phyloP scores from a whole-genome alignment of 768 basidiomycete genomes.

The Crassisporium funariophilum region DNA sequence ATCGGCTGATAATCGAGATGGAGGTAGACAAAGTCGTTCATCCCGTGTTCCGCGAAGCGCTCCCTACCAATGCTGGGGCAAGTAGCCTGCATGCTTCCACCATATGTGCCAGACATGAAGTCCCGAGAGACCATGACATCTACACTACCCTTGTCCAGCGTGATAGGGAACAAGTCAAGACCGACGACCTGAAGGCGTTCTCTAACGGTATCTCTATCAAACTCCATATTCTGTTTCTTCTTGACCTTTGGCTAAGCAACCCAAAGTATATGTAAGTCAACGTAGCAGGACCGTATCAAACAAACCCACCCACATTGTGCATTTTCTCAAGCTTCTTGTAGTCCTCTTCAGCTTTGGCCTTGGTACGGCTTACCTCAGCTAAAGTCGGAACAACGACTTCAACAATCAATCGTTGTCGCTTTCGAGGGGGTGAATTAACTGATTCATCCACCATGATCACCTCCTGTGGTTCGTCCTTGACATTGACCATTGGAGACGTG shows the following conservation, averaged over 20 bases:
- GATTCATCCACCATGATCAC: too few species aligned
- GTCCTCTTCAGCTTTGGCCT: background rate
- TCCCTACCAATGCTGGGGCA: constrained; percentile 19
- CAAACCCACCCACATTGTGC: constrained; percentile 9
- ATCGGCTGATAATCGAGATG: constrained; percentile 24
- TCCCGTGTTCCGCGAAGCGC: constrained; percentile 22
- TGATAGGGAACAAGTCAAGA: constrained; percentile 4
- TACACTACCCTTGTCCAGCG: constrained; percentile 1
- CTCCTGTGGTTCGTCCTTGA: too few species aligned
- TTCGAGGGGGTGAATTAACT: background rate
- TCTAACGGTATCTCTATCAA: background rate
- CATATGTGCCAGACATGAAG: constrained; percentile 24
- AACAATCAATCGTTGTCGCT: constrained; percentile 2
- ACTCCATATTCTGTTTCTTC: constrained; percentile 5
- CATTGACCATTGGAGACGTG: too few species aligned
- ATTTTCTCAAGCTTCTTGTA: constrained; percentile 13
- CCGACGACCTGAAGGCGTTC: constrained; percentile 7
- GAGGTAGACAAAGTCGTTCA: constrained; percentile 32
- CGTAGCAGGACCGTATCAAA: background rate
- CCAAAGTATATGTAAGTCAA: background rate
- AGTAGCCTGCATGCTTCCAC: constrained; percentile 21
- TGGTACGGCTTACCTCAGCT: background rate
- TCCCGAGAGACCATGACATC: constrained; percentile 8
- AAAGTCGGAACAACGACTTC: constrained; percentile 10
- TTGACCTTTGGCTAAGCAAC: constrained; percentile 12